These are phyloP conservation scores for Sarocladium brachiariae DNA, from an alignment of 2,329 filamentous ascomycete genomes.

Conservation along the genomic window DNA sequence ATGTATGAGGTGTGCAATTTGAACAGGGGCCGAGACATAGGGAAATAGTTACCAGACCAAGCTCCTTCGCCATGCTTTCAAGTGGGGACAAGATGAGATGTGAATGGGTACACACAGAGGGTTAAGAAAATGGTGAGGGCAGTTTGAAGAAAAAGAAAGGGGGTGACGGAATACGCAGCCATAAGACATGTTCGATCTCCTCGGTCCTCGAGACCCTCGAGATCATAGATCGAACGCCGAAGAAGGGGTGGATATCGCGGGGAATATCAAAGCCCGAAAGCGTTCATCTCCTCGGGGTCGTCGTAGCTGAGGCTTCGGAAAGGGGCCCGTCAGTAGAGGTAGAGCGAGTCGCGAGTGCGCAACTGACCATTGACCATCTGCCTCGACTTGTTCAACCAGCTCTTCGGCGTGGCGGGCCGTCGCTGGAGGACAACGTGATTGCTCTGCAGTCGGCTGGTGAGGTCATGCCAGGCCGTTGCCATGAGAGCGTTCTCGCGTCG, in stretches of 20 bases:
- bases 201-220: not conserved
- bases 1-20: not conserved
- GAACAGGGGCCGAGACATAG: not conserved
- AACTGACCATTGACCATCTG: constrained; percentile 58
- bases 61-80: constrained; percentile 8
- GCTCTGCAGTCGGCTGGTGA: constrained; percentile 71
- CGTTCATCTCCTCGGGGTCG: constrained; percentile 32
- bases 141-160: not conserved
- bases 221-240: not conserved
- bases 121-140: not conserved
- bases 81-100: not conserved
- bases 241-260: not conserved
- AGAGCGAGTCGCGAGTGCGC: constrained; percentile 35
- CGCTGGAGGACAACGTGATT: constrained; percentile 75
- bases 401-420: constrained; percentile 66
- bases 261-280: not conserved
- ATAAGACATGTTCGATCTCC: not conserved
- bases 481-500: constrained; percentile 74
- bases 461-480: constrained; percentile 79
- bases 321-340: constrained; percentile 32
- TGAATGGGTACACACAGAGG: not conserved
- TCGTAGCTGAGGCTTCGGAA: constrained; percentile 26
- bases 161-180: not conserved
- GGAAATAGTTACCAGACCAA: not conserved
- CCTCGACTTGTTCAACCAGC: constrained; percentile 80